These are phyloP conservation scores for Tricholoma sp. DNA, from an alignment of 768 basidiomycete species.

Conservation along the genomic window DNA sequence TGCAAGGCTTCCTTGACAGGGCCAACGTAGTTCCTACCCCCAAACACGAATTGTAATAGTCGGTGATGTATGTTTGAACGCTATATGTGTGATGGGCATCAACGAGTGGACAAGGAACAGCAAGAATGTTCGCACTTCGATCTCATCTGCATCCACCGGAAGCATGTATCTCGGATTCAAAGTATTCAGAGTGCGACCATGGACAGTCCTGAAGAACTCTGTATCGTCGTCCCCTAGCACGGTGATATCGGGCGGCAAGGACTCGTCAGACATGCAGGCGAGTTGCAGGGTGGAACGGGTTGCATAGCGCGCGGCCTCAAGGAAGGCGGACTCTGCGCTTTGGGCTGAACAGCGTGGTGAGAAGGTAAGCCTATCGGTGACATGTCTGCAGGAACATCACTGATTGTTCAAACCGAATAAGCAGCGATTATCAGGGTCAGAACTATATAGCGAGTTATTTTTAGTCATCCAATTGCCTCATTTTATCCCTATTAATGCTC, in stretches of 20 bases:
- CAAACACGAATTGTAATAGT: slow-evolving; percentile 62
- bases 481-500: not conserved
- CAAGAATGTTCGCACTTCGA: slow-evolving; percentile 37
- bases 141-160: slow-evolving; percentile 63
- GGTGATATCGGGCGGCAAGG: slow-evolving; percentile 11
- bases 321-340: not conserved
- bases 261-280: slow-evolving; percentile 18
- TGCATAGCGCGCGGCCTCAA: slow-evolving; percentile 13
- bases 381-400: slow-evolving; percentile 19
- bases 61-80: slow-evolving; percentile 61
- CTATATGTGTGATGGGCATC: slow-evolving; percentile 26
- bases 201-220: slow-evolving; percentile 47
- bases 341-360: not conserved
- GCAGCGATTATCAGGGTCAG: not conserved
- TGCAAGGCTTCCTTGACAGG: slow-evolving; percentile 56
- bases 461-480: not conserved
- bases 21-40: slow-evolving; percentile 60
- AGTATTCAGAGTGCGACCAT: slow-evolving; percentile 51
- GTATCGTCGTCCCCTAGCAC: slow-evolving; percentile 37
- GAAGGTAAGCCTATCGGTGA: not conserved
- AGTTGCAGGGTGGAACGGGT: slow-evolving; percentile 8
- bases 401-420: not conserved
- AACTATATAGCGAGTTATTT: no score
- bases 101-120: not conserved
- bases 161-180: slow-evolving; percentile 56